Evolutionary conservation across 108 stramenopile genomes (phyloP), one percentile per base, ranked within the genome.

Genomic region (Nitzschia sp.): DNA sequence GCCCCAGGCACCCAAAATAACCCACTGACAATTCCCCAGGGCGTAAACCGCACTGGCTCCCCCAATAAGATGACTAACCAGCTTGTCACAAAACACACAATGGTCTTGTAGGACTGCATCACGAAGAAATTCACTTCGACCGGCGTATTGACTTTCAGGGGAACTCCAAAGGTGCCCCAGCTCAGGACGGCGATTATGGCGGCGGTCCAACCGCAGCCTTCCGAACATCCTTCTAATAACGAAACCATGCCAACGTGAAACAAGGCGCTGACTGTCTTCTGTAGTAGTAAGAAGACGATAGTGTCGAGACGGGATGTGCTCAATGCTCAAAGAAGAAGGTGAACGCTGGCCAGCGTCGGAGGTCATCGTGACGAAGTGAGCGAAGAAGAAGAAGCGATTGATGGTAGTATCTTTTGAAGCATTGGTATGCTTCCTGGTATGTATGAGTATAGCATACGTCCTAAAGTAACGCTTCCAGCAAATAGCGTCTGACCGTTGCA

Each of bases 81-180:
- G 51, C 72, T 78, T 9, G 87, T 89, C 9, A 78, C 25, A 64
- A 94, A 89, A 61, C 84, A 86, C 72, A 89, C 85, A 8, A 76
- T 60, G 11, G 85, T 88, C 72, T 95, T 95, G 79, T 95, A 95
- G 51, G 82, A 70, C 70, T 95, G 94, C 69, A 95, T 86, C 33
- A 90, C 91, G 6, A 95, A 75, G 2, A 90, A 88, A 62, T 95
- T 88, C 27, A 92, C 75, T 58, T 92, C 78, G 24, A 88, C 78
- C 11, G 82, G 79, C n/a, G 64, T 66, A 61, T 84, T 83, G 30
- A 74, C 69, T 74, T 95, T 95, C 75, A 95, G 80, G 9, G 90
- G 94, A 9, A 90, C 94, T 25, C 88, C 88, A 71, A 92, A 95
- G 19, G 81, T 79, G 23, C 94, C 94, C 69, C 91, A 95, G 13